Base-by-base conservation (phyloP, 2,329 filamentous ascomycete genomes). In the Rhytidhysteron rufulum region DNA sequence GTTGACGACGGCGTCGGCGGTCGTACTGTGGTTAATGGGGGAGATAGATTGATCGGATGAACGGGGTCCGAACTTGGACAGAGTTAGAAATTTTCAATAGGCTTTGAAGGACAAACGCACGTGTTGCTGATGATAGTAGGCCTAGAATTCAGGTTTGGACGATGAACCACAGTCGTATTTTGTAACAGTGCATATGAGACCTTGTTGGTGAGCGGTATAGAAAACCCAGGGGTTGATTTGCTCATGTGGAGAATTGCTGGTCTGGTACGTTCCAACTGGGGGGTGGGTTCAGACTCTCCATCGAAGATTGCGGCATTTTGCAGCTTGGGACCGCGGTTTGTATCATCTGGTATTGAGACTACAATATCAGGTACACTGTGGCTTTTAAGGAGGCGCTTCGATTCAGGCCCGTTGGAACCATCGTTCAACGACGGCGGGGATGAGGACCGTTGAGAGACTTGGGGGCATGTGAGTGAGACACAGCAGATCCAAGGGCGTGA, bases 281-380 rank as follows among this genome's bases (percentile, higher is more conserved):
- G 43, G 16, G 49, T 45, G 6, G 57, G 60, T 24, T 64, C 60
- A 8, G 58, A 64, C 31, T 63, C 60, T 35, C 62, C 60, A 49
- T 65, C 61, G 30, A 60, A 56, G 11, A n/a, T 21, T 16, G 20
- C 22, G 25, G 59, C 47, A 25, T 55, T 57, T 9, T 54, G 58
- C 5, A 55, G 53, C 9, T 43, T 42, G 5, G 42, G 34, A 15
- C 45, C 45, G 13, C 45, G 45, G 29, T 54, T 17, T 17, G 21
- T 45, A 5, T 49, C 42, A 30, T 42, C 24, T 17, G 49, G 44
- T 34, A 46, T 27, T 9, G 37, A 41, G 1, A 42, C 37, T 15
- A 45, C 31, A n/a, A 47, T 37, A 17, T 50, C 44, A 16, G 44
- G 47, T 21, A 53, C 41, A 21, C 44, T 51, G 44, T 47, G 47